Conservation (phyloP, 1,284 basidiomycete species). For the Austroboletus niveus region DNA sequence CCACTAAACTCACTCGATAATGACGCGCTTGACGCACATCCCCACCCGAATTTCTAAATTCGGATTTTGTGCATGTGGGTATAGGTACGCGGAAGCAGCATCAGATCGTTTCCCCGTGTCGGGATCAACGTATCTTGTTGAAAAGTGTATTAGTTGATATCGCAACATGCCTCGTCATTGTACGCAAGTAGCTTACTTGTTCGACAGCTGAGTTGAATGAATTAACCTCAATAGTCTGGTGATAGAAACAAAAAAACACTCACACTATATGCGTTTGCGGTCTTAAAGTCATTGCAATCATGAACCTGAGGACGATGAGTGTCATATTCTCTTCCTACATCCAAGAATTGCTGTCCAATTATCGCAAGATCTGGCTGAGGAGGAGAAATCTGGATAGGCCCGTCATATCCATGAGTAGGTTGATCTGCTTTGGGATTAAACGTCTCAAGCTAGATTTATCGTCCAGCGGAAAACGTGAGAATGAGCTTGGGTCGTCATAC, state of each 20-base stretch:
- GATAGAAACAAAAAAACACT: constrained; percentile 46
- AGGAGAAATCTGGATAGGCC: too few species aligned
- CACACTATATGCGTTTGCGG: too few species aligned
- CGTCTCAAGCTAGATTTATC: constrained; percentile 43
- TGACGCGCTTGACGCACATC: too few species aligned
- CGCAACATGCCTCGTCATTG: constrained; percentile 42
- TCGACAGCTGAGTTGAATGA: constrained; percentile 2
- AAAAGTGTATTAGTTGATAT: constrained; percentile 35
- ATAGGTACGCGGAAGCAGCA: too few species aligned
- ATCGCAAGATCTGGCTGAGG: too few species aligned
- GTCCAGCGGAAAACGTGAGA: not conserved
- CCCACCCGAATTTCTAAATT: too few species aligned
- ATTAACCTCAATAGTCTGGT: constrained; percentile 37
- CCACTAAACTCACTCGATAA: not conserved
- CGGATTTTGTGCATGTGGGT: too few species aligned
- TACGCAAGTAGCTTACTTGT: not conserved
- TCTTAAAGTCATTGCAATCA: too few species aligned
- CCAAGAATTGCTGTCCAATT: too few species aligned
- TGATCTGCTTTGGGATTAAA: constrained; percentile 36
- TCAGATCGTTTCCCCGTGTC: not conserved
- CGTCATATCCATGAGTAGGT: constrained; percentile 43
- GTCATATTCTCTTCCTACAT: too few species aligned
- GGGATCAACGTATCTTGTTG: not conserved
- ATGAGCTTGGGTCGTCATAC: too few species aligned
- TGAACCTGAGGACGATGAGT: too few species aligned